Base-by-base conservation (phyloP, 1,284 basidiomycete species). In the Ustilago cynodontis region DNA sequence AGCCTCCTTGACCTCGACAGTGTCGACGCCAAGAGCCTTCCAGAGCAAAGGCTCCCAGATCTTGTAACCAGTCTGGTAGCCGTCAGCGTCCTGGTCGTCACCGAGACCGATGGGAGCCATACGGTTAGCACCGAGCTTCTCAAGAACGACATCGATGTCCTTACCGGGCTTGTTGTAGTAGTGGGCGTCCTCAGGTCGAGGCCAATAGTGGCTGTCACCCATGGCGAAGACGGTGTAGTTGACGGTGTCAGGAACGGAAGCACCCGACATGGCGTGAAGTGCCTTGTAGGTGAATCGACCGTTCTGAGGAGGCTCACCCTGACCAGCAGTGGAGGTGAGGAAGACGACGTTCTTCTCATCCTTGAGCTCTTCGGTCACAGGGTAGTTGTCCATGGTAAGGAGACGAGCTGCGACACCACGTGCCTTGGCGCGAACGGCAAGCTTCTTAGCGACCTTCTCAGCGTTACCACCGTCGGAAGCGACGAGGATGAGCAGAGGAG, bases 131-230 rank as follows among this genome's bases (percentile, higher is more conserved):
- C 84, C 84, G 58, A 86, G 78, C 51, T 72, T 65, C 57, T 79
- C 80, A 39, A 85, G 75, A 43, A 92, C 91, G 29, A 89, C 88
- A 87, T 95, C 92, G 53, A 99, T 90, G 80, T 99, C 96, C 88
- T 94, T 97, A 24, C 91, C 91, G 0, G 97, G 92, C 88, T 95
- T 97, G 90, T 99, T 99, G 89, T 98, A 99, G 87, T 95, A 99
- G 83, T 94, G 93, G 31, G 93, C 93, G 85, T 99, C 96, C 87
- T 98, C 95, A 26, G 94, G 90, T 55, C 97, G 91, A 20, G 97
- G 97, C 96, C 96, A 99, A 88, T 99, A 99, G 88, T 98, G 95
- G 85, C 93, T 95, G 87, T 99, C 96, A 77, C 96, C 96, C 91
- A 99, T 93, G 59, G 89, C 95, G 81, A 99, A 98, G 63, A 99